Conservation (phyloP, 1,139 yeast genomes). For the Pichia sp. region DNA sequence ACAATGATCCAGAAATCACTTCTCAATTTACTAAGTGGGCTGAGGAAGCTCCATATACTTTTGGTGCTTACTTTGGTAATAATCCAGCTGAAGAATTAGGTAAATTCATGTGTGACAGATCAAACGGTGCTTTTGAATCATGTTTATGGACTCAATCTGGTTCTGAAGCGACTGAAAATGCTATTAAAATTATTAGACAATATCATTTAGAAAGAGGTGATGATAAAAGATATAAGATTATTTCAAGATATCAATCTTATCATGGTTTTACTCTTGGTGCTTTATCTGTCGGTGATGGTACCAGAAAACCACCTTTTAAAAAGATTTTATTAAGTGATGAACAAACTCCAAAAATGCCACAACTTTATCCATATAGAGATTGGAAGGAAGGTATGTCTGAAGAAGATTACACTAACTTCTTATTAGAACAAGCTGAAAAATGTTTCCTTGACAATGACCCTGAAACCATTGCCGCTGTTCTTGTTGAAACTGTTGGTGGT, state of each 20-base stretch:
- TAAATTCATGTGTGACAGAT: constrained; percentile 45
- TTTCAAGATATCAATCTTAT: constrained; percentile 49
- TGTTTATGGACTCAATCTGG: constrained; percentile 57
- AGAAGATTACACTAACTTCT: constrained; percentile 42
- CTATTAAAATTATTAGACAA: constrained; percentile 43
- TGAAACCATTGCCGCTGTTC: constrained; percentile 46
- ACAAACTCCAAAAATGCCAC: constrained; percentile 41
- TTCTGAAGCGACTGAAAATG: constrained; percentile 57
- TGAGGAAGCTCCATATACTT: constrained; percentile 37
- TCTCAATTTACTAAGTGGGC: constrained; percentile 43
- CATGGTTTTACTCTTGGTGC: constrained; percentile 57
- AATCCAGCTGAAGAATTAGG: constrained; percentile 47
- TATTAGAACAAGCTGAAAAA: constrained; percentile 44
- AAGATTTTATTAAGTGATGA: constrained; percentile 38
- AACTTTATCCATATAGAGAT: constrained; percentile 46
- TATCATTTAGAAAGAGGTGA: constrained; percentile 48
- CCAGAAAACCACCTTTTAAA: constrained; percentile 38
- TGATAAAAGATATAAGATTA: constrained; percentile 41
- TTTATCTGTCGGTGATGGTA: constrained; percentile 40
- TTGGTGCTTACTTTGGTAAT: constrained; percentile 38
- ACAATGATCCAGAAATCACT: constrained; percentile 44
- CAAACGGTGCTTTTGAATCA: constrained; percentile 47
- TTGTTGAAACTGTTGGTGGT: constrained; percentile 54
- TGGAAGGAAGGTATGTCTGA: constrained; percentile 42
- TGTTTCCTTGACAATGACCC: constrained; percentile 46